Evolutionary conservation across 202 grass and related monocot species (phyloP).

Genomic region (Schoenoplectus triqueter): DNA sequence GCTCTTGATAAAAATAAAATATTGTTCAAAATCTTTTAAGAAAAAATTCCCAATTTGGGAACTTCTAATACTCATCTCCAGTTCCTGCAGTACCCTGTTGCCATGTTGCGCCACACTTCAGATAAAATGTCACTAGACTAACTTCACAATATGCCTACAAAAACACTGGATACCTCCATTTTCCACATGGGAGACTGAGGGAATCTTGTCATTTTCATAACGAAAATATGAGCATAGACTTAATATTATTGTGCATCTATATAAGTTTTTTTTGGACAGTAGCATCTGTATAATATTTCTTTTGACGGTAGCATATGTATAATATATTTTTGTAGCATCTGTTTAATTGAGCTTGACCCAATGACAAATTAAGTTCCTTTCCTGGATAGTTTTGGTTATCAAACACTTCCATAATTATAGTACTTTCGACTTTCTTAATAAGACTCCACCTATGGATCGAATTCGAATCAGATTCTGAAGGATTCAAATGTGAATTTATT

Average conservation of each 20-base stretch:
- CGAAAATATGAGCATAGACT: neutral
- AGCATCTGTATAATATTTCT: too few relatives aligned
- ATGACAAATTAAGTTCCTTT: neutral
- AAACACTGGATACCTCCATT: constrained; percentile 17
- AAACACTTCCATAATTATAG: neutral
- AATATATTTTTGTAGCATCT: too few relatives aligned
- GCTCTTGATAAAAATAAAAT: too few relatives aligned
- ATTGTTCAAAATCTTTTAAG: too few relatives aligned
- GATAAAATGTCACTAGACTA: neutral
- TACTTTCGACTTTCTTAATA: neutral
- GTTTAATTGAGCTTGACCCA: too few relatives aligned
- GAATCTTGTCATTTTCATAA: neutral
- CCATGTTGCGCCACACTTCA: neutral
- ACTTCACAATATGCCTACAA: neutral
- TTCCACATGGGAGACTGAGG: neutral
- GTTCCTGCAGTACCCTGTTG: neutral
- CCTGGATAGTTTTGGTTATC: neutral
- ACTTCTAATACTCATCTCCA: neutral
- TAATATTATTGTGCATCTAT: neutral
- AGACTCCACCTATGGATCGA: too few relatives aligned
- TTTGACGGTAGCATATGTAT: too few relatives aligned
- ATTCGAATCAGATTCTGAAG: too few relatives aligned
- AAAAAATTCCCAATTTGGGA: neutral
- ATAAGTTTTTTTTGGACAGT: neutral
- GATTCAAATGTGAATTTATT: too few relatives aligned